These are phyloP conservation scores for Amesomyces nigricolor DNA, from an alignment of 2,329 filamentous ascomycete species.

Conservation along the genomic window DNA sequence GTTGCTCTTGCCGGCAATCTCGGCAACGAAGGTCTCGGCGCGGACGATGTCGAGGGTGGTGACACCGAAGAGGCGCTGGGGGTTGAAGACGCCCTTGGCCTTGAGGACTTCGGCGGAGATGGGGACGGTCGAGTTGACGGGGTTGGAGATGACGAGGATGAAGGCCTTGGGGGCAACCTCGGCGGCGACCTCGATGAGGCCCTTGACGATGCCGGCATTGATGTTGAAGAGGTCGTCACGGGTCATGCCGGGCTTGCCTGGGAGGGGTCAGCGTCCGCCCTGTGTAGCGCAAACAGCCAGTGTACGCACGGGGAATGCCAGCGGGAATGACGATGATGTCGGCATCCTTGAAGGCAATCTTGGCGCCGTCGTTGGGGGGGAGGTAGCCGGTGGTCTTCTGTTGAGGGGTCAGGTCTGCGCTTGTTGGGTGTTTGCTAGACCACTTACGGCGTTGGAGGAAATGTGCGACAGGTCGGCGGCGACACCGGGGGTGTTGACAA, in stretches of 20 bases:
- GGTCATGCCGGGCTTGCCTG: constrained; percentile 98
- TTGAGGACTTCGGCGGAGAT: constrained; percentile 97
- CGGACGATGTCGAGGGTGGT: constrained; percentile 98
- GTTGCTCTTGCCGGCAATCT: constrained; percentile 75
- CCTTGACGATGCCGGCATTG: constrained; percentile 96
- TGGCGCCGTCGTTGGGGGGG: constrained; percentile 77
- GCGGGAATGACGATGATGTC: constrained; percentile 97
- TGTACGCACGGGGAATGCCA: constrained; percentile 82
- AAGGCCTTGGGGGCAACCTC: constrained; percentile 88
- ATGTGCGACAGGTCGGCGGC: constrained; percentile 96
- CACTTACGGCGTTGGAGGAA: constrained; percentile 71
- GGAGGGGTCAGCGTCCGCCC: constrained; percentile 1
- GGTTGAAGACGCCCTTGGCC: constrained; percentile 85
- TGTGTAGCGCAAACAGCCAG: no score
- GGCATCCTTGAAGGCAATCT: constrained; percentile 82
- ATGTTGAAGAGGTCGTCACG: constrained; percentile 99
- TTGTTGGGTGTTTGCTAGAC: neutral
- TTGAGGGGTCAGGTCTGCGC: neutral
- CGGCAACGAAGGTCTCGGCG: constrained; percentile 91
- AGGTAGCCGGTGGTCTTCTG: constrained; percentile 86
- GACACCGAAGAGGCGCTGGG: constrained; percentile 95
- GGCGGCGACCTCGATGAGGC: constrained; percentile 80
- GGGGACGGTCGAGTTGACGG: constrained; percentile 97
- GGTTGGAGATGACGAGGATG: constrained; percentile 97
- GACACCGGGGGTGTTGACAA: constrained; percentile 96